Conservation (phyloP, 140 eudicot species). For the Ambrosia hybrid region DNA sequence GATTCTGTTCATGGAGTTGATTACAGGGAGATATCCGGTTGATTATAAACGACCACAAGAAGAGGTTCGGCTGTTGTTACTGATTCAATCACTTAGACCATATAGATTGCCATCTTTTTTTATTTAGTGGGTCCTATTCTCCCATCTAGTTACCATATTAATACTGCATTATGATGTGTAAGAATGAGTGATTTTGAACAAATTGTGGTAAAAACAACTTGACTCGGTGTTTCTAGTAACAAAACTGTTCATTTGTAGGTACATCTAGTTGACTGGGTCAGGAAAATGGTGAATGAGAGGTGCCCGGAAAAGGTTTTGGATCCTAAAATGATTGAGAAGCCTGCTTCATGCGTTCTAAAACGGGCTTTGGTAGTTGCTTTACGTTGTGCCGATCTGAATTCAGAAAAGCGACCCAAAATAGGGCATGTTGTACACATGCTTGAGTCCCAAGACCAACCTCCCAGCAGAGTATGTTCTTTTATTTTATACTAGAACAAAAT, state of each 20-base stretch:
- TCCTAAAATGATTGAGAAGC: conserved; percentile 53
- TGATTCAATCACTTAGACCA: not conserved
- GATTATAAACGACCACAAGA: conserved; percentile 56
- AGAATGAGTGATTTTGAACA: conserved; percentile 1
- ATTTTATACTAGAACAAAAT: not conserved
- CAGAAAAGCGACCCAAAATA: conserved; percentile 56
- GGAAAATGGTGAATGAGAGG: conserved; percentile 44
- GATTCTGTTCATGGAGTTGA: conserved; percentile 65
- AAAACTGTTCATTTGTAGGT: conserved; percentile 33
- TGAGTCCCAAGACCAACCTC: conserved; percentile 48
- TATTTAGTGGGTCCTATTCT: not conserved
- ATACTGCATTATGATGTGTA: not conserved
- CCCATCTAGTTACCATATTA: not conserved
- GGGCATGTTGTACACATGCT: conserved; percentile 67
- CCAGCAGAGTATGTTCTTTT: conserved; percentile 31
- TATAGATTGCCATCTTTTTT: no score
- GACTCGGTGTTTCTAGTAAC: not conserved
- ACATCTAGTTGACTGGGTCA: conserved; percentile 59
- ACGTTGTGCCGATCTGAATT: conserved; percentile 49
- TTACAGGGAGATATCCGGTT: conserved; percentile 62
- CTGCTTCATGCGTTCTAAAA: conserved; percentile 48
- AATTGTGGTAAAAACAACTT: not conserved
- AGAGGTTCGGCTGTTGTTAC: conserved; percentile 43
- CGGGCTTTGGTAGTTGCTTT: conserved; percentile 43
- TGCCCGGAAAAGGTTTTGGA: conserved; percentile 56